Conservation (phyloP, 2,329 filamentous ascomycete genomes). For the Fusarium succisae region DNA sequence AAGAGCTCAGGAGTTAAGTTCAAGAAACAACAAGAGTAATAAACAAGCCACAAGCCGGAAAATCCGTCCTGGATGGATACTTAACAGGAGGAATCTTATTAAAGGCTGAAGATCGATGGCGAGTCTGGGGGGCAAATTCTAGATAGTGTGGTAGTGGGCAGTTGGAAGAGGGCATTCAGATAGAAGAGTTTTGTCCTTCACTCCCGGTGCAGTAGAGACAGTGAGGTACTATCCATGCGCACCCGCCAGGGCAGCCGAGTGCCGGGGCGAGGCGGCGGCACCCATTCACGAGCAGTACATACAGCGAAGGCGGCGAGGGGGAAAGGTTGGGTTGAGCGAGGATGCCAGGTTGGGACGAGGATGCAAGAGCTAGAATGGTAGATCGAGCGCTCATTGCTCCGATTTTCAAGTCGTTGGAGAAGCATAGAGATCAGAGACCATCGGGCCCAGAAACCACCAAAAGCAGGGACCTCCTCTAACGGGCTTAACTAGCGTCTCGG, state of each 20-base stretch:
- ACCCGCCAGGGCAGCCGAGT: constrained; percentile 30
- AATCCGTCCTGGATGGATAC: constrained; percentile 8
- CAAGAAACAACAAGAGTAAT: not conserved
- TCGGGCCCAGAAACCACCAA: constrained; percentile 34
- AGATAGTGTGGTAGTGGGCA: not conserved
- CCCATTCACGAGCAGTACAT: not conserved
- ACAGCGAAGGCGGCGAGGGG: constrained; percentile 24
- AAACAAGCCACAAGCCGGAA: constrained; percentile 16
- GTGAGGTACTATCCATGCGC: not conserved
- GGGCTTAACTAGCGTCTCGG: constrained; percentile 17
- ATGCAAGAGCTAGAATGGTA: constrained; percentile 36
- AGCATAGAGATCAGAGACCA: constrained; percentile 43
- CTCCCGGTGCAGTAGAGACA: not conserved
- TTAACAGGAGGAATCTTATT: constrained; percentile 5
- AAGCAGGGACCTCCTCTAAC: constrained; percentile 42
- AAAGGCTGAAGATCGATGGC: constrained; percentile 19
- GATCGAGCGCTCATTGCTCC: constrained; percentile 48
- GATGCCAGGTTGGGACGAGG: constrained; percentile 28
- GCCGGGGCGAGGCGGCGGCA: constrained; percentile 20
- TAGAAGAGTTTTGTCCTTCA: constrained; percentile 25
- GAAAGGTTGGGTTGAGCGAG: constrained; percentile 7
- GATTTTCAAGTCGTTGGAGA: constrained; percentile 45
- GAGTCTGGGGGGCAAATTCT: constrained; percentile 20
- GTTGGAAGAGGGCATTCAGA: constrained; percentile 26
- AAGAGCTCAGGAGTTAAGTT: constrained; percentile 1